Conservation (phyloP, 345 rosid genomes). For the Geranium rotundifolium region DNA sequence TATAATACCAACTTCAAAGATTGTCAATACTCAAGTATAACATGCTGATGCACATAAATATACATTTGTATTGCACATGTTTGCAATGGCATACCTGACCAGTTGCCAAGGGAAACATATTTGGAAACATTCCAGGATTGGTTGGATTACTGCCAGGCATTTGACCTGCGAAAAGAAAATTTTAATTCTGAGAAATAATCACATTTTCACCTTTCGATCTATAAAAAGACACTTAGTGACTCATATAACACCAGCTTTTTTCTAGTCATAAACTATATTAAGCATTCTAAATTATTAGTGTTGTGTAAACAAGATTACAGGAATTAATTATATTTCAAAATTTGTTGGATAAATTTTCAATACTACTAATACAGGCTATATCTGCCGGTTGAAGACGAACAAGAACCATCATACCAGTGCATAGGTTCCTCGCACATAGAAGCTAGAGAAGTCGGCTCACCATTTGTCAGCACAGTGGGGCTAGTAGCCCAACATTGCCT, state of each 20-base stretch:
- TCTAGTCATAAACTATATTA: not conserved
- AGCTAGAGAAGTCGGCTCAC: slow-evolving; percentile 94
- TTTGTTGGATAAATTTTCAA: slow-evolving; percentile 38
- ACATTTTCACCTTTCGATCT: slow-evolving; percentile 1
- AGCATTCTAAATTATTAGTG: slow-evolving; percentile 4
- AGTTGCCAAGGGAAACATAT: slow-evolving; percentile 58
- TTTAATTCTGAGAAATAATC: slow-evolving; percentile 11
- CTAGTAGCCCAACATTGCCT: slow-evolving; percentile 87
- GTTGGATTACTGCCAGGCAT: slow-evolving; percentile 52
- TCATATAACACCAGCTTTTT: not conserved
- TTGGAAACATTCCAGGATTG: slow-evolving; percentile 79
- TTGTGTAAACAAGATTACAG: slow-evolving; percentile 18
- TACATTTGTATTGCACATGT: not conserved
- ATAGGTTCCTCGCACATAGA: slow-evolving; percentile 81
- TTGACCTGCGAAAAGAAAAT: slow-evolving; percentile 49
- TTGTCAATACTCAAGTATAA: slow-evolving; percentile 13
- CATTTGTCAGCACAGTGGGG: slow-evolving; percentile 80
- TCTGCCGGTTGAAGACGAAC: slow-evolving; percentile 78
- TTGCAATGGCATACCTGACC: slow-evolving; percentile 46
- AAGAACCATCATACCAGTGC: slow-evolving; percentile 87
- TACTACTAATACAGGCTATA: slow-evolving; percentile 79
- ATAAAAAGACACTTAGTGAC: not conserved
- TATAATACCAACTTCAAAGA: no score
- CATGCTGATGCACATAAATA: slow-evolving; percentile 1
- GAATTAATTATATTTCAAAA: slow-evolving; percentile 19